A percentile compares a stretch with the other conserved stretches of the same genome.
phyloP scores from a whole-genome alignment of 805 yeast genomes.

The Yarrowia hollandica region DNA sequence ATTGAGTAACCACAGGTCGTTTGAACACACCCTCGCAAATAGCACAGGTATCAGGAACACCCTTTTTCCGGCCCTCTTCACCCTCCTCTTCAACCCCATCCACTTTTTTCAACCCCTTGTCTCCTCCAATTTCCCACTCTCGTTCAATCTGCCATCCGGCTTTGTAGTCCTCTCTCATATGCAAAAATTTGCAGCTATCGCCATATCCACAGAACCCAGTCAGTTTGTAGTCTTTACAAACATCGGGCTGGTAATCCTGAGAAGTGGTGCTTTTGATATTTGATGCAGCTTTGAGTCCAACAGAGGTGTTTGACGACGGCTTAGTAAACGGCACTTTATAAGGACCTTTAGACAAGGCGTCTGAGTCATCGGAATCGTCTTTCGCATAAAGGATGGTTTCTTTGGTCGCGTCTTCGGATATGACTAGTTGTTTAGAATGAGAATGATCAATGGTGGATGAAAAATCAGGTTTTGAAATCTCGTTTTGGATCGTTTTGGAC shows the following conservation, averaged over 20 bases:
- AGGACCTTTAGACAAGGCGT: neutral
- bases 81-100: slow-evolving; percentile 31
- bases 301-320: slow-evolving; percentile 25
- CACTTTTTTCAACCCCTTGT: slow-evolving; percentile 29
- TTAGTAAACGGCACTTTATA: slow-evolving; percentile 4
- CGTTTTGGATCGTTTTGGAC: neutral
- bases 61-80: slow-evolving; percentile 35
- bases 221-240: slow-evolving; percentile 86
- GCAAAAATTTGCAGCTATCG: slow-evolving; percentile 92
- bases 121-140: slow-evolving; percentile 62
- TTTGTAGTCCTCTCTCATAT: slow-evolving; percentile 80
- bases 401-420: slow-evolving; percentile 10
- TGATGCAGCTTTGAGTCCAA: slow-evolving; percentile 45
- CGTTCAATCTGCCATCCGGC: slow-evolving; percentile 64
- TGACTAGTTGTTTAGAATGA: neutral
- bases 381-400: slow-evolving; percentile 4
- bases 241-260: slow-evolving; percentile 87
- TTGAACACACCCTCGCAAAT: slow-evolving; percentile 58
- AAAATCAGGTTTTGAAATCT: neutral
- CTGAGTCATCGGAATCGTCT: neutral
- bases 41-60: slow-evolving; percentile 60
- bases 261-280: slow-evolving; percentile 65
- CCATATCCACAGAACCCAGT: slow-evolving; percentile 98
- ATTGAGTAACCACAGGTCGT: slow-evolving; percentile 57
- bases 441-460: slow-evolving; percentile 1